Conservation (phyloP, 2,329 filamentous ascomycete genomes). For the Nothomitra cinnamomea region DNA sequence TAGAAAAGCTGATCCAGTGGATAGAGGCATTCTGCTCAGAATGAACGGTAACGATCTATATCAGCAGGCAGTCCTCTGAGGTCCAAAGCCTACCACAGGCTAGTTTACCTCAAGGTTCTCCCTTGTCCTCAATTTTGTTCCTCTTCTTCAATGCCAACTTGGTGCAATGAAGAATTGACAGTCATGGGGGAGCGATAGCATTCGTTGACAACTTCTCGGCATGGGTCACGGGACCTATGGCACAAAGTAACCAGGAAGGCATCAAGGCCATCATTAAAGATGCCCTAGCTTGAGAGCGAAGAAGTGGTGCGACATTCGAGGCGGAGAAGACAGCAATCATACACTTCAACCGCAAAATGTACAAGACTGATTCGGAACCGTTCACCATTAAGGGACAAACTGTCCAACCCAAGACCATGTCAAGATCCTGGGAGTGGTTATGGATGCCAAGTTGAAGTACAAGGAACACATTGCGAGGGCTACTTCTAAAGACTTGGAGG, state of each 20-base stretch:
- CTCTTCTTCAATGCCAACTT: not conserved
- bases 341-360: no score
- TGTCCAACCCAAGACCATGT: not conserved
- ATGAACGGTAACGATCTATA: conserved; percentile 13
- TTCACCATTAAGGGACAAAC: not conserved
- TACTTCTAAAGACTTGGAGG: conserved; percentile 13
- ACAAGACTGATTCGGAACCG: conserved; percentile 3
- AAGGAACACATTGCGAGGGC: conserved; percentile 15
- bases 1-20: conserved; percentile 10
- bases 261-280: conserved; percentile 15
- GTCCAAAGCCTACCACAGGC: not conserved
- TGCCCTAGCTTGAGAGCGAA: conserved; percentile 13
- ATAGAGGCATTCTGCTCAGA: conserved; percentile 17
- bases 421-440: not conserved
- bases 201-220: no score
- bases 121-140: not conserved
- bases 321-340: conserved; percentile 14
- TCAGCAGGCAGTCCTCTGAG: not conserved
- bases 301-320: conserved; percentile 16
- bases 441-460: conserved; percentile 15
- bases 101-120: not conserved
- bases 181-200: not conserved
- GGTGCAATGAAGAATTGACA: not conserved
- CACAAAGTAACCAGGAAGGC: conserved; percentile 11
- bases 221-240: no score